Base-by-base conservation (phyloP, 768 basidiomycete genomes). In the Phlegmacium glaucopus region DNA sequence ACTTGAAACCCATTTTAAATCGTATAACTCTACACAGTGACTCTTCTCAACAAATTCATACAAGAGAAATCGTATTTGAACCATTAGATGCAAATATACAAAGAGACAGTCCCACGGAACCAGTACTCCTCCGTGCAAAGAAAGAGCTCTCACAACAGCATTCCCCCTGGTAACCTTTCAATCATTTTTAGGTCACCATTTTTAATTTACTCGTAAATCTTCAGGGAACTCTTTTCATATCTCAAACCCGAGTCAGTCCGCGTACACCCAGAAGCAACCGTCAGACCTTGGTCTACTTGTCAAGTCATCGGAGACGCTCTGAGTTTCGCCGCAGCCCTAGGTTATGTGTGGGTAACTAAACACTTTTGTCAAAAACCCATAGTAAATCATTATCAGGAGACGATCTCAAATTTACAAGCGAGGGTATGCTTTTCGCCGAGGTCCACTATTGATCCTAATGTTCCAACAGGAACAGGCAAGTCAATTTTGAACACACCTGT, bases 231-330 rank as follows among this genome's bases (percentile, higher is more conserved):
- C 12, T 89, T 83, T 61, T 87, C 89, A 17, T 88, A 86, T 61
- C 70, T 90, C 47, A 90, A 89, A 61, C 89, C 90, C 42, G 90
- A 92, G 62, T 84, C 85, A n/a, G 82, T 81, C 9, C 79, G 89
- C 38, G 83, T 85, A 12, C 85, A 91, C 55, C 89, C 90, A 9
- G 88, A 91, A 61, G 88, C 89, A 1, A 93, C 90, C 3, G 90
- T 93, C 39, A 77, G 90, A 41, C 87, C 90, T 9, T 91, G 90
- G 84, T 83, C 87, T 11, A 85, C 80, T 27, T 85, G 83, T 50
- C 79, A 88, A 57, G 84, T 92, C 16, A 72, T 80, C 18, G 90
- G 90, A 1, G 87, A 93, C 62, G 87, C 87, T 9, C 65, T 89
- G 27, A 82, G 83, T 59, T 90, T 91, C 61, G 87, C 88, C 11